A percentile compares a stretch with the other conserved stretches of the same genome.
Evolutionary conservation across 768 basidiomycete genomes (phyloP).

Genomic region (Boletus sensibilis): DNA sequence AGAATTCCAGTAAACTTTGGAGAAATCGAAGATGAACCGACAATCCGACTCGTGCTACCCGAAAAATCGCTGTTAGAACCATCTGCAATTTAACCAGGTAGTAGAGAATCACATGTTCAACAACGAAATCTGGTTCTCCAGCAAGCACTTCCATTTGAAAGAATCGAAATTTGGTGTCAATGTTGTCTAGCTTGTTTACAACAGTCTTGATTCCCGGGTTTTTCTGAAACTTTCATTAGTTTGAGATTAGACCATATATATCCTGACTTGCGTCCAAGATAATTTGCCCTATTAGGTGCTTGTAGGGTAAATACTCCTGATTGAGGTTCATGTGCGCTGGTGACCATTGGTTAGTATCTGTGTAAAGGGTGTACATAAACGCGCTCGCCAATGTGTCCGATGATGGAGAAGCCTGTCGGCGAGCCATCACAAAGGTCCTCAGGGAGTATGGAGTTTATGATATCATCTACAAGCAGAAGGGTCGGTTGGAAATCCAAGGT

Average conservation of each 20-base stretch:
- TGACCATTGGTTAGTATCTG: conserved; percentile 3
- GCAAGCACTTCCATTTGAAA: conserved; percentile 98
- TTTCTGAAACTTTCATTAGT: conserved; percentile 58
- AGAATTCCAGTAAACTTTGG: conserved; percentile 97
- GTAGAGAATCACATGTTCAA: conserved; percentile 70
- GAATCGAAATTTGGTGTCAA: conserved; percentile 83
- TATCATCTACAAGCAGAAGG: conserved; percentile 58
- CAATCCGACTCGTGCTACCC: conserved; percentile 80
- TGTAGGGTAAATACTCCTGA: conserved; percentile 89
- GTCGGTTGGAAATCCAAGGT: not conserved
- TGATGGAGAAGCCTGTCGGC: conserved; percentile 83
- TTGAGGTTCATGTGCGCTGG: conserved; percentile 90
- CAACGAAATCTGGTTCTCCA: conserved; percentile 82
- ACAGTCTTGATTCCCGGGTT: conserved; percentile 80
- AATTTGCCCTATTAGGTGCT: conserved; percentile 86
- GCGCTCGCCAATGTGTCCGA: conserved; percentile 85
- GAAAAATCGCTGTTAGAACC: not conserved
- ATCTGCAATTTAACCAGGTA: not conserved
- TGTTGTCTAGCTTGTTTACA: conserved; percentile 90
- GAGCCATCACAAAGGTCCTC: conserved; percentile 72
- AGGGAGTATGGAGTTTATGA: conserved; percentile 80
- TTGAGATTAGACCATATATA: not conserved
- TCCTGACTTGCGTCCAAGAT: conserved; percentile 73
- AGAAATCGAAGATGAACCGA: conserved; percentile 90
- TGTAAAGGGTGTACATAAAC: not conserved